Evolutionary conservation across 2,329 filamentous ascomycete species (phyloP), one percentile per base, ranked within the genome.

Genomic region (Xylariaceae sp.): DNA sequence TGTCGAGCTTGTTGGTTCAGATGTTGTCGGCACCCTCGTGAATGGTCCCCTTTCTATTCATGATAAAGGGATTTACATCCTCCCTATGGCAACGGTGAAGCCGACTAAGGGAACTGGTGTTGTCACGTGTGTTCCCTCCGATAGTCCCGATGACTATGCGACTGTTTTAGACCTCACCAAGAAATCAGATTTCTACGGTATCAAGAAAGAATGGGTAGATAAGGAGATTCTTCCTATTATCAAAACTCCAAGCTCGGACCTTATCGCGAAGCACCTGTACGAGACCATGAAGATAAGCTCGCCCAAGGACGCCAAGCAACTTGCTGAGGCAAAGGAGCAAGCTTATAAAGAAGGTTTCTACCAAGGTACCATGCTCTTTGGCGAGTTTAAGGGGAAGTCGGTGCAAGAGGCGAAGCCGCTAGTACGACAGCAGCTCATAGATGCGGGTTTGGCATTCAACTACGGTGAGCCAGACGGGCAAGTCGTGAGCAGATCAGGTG

Each of bases 301-400:
- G 12, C 93, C 94, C 56, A 99, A 99, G 73, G 94, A 99, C 67
- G 82, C 86, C 34, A 94, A 89, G 69, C 88, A 92, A 72, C 84
- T 99, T 43, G 88, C 89, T 42, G 88, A 97, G 71, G 94, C 94
- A 42, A 99, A 99, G 75, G 93, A 97, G 61, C 76, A 95, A 60
- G 92, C 94, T 0, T 99, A 99, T 80, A 96, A 94, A 73, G 92
- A 97, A 68, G 94, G 92, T 14, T 97, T 90, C 77, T 99, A 99
- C 77, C 91, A 96, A 74, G 94, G 94, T 60, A 87, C 81, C 52
- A 89, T 99, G 85, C 77, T 91, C 58, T 81, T 90, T 55, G 94
- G 94, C 51, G 89, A 96, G 31, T 96, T 89, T 74, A 88, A 87
- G 70, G 94, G 93, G 47, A 83, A 93, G 72, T 82, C 89, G 60